Evolutionary conservation across 2,329 filamentous ascomycete genomes (phyloP).

Genomic region (Fusarium heterosporum): DNA sequence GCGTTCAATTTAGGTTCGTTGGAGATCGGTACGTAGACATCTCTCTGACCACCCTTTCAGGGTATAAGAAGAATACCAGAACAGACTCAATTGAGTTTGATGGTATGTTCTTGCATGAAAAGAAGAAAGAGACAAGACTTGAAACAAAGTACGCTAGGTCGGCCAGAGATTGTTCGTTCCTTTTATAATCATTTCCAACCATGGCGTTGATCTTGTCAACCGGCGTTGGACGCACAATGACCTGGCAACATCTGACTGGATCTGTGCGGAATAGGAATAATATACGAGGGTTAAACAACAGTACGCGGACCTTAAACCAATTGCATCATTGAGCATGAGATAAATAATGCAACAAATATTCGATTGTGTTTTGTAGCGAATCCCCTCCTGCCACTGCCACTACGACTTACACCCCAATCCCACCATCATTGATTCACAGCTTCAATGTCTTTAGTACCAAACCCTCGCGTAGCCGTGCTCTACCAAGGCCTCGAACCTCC

Average conservation of each 20-base stretch:
- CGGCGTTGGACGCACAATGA: constrained; percentile 46
- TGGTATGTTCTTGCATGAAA: background rate
- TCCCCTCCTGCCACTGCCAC: background rate
- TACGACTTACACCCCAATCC: background rate
- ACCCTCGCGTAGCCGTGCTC: constrained; percentile 50
- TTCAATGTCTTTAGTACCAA: constrained; percentile 4
- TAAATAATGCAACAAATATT: background rate
- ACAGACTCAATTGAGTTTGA: background rate
- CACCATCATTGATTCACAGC: background rate
- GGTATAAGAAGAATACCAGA: constrained; percentile 4
- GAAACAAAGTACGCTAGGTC: background rate
- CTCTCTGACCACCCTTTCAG: background rate
- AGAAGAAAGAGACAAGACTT: background rate
- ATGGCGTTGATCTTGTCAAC: constrained; percentile 32
- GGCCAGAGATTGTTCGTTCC: constrained; percentile 25
- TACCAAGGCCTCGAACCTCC: too few relatives aligned
- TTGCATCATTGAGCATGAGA: constrained; percentile 9
- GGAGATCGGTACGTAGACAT: constrained; percentile 20
- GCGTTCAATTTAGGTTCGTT: constrained; percentile 34
- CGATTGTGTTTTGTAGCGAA: background rate
- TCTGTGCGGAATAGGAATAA: constrained; percentile 40
- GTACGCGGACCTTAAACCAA: background rate
- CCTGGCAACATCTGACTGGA: constrained; percentile 45
- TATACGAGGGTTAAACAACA: background rate
- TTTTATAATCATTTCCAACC: constrained; percentile 41